Conservation (phyloP, 2,329 filamentous ascomycete species). For the Penicillium janthinellum region DNA sequence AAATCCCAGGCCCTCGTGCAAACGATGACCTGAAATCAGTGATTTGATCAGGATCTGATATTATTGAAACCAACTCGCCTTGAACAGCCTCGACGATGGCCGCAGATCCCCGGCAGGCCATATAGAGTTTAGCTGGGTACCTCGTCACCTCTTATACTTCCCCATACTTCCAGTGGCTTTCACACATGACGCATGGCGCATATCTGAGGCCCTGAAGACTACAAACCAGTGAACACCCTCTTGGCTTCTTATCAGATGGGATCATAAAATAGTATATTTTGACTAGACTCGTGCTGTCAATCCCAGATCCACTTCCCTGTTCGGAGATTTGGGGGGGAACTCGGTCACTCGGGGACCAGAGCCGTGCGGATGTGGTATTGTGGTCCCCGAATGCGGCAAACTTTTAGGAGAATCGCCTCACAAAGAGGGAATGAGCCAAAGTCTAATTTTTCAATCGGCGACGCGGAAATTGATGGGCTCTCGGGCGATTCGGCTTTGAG, state of each 20-base stretch:
- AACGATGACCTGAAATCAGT: not conserved
- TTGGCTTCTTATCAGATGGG: not conserved
- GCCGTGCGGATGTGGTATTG: not conserved
- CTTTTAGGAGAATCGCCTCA: not conserved
- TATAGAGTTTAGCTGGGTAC: not conserved
- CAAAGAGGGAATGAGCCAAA: conserved; percentile 11
- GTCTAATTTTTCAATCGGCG: not conserved
- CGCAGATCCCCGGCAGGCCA: not conserved
- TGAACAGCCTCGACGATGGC: not conserved
- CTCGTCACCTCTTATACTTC: not conserved
- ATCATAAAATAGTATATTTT: not conserved
- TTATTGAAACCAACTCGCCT: not conserved
- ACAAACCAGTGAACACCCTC: not conserved
- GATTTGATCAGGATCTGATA: not conserved
- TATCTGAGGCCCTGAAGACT: not conserved
- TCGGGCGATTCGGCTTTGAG: not conserved
- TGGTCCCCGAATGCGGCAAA: conserved; percentile 25
- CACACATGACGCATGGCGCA: not conserved
- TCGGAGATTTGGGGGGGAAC: not conserved
- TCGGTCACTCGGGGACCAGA: conserved; percentile 21
- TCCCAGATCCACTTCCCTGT: not conserved
- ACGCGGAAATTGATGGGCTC: not conserved
- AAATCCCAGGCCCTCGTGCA: not conserved
- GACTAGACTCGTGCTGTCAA: too few relatives aligned
- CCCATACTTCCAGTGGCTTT: not conserved